A percentile compares a stretch with the other conserved stretches of the same genome.
These are phyloP conservation scores for Leptographium lundbergii DNA, from an alignment of 2,329 filamentous ascomycete genomes.

Conservation along the genomic window DNA sequence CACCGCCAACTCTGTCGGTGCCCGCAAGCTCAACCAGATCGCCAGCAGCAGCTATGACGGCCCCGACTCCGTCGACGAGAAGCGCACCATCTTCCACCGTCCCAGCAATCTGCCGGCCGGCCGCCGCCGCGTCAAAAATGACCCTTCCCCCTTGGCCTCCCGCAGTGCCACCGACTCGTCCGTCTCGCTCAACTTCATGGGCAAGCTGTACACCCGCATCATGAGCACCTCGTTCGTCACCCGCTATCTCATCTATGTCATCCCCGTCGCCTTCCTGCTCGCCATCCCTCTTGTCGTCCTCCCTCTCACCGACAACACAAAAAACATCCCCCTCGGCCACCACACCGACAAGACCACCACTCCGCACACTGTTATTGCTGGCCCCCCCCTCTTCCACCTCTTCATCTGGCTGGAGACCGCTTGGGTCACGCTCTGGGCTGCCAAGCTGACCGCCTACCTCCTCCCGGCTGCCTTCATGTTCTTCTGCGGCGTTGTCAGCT, in stretches of 20 bases:
- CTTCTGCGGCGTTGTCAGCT: constrained; percentile 55
- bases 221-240: constrained; percentile 50
- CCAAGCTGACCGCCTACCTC: constrained; percentile 50
- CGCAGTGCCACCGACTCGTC: constrained; percentile 34
- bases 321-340: constrained; percentile 15
- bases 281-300: constrained; percentile 49
- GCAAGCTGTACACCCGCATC: constrained; percentile 51
- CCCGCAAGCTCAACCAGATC: constrained; percentile 20
- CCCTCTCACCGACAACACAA: constrained; percentile 26
- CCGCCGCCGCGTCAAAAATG: constrained; percentile 33
- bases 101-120: constrained; percentile 24
- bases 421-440: constrained; percentile 55
- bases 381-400: constrained; percentile 43
- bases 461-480: constrained; percentile 54
- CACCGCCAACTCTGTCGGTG: constrained; percentile 41
- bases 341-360: constrained; percentile 14
- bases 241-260: constrained; percentile 55
- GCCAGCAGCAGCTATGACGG: constrained; percentile 10
- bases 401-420: constrained; percentile 59
- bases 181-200: constrained; percentile 49
- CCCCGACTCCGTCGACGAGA: constrained; percentile 25
- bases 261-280: constrained; percentile 49
- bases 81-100: constrained; percentile 28
- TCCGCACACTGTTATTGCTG: constrained; percentile 16
- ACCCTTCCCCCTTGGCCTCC: constrained; percentile 19